Base-by-base conservation (phyloP, 768 basidiomycete species). In the Pilatotrama ljubarskyi region DNA sequence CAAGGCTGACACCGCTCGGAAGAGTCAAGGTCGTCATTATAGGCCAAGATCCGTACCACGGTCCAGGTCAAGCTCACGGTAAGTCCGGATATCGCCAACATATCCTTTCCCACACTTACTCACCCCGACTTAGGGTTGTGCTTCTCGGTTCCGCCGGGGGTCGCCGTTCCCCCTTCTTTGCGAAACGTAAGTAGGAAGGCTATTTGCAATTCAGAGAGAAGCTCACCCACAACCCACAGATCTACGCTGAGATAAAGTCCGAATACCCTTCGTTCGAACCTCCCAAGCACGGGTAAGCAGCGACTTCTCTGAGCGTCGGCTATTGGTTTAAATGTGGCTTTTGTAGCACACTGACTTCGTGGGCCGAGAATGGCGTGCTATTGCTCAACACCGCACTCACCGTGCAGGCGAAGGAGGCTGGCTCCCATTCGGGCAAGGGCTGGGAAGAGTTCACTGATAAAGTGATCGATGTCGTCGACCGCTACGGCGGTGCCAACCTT, bases 301-400 rank as follows among this genome's bases (percentile, higher is more conserved):
- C 44, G 36, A 25, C 44, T 24, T 43, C 26, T 35, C n/a, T 20
- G 35, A 15, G 26, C n/a, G 40, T 25, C 62, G 29, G 40, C 29
- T 49, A 53, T 9, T 25, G 37, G 52, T 52, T 62, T 50, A 24
- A 57, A 18, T 44, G 25, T 32, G 18, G 18, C 20, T 52, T 59
- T n/a, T 26, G 5, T 67, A 94, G 95, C 57, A 91, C 93, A 69
- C 79, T 98, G 43, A 83, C 84, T 6, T 72, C 79, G 18, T 94
- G 93, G 89, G 92, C 94, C 1, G 77, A 84, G 60, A 87, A 88
- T 58, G 95, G 95, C 51, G 95, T 98, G 40, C 79, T 97, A 60
- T 82, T 96, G 73, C 82, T 97, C 47, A 98, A 97, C 76, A 91
- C 93, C n/a, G 90, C 87, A 59, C 80, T 98, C 49, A 96, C 95